These are phyloP conservation scores for Didymella glomerata DNA, from an alignment of 2,329 filamentous ascomycete species.

Conservation along the genomic window DNA sequence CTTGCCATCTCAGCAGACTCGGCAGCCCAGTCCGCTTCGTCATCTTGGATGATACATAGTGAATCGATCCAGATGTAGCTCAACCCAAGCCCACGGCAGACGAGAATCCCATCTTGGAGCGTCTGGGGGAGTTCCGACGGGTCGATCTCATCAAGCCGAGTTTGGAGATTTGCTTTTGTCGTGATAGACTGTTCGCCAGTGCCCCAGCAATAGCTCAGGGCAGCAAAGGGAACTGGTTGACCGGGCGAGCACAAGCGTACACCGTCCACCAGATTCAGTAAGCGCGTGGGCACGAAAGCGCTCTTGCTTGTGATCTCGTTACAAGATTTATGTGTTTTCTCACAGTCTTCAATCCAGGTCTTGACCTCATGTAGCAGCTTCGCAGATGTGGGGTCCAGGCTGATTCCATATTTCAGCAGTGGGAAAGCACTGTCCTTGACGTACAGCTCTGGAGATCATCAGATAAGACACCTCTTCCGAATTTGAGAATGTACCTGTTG, in stretches of 20 bases:
- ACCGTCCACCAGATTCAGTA: background rate
- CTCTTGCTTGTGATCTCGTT: too few species aligned
- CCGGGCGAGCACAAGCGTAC: background rate
- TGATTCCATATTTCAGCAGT: background rate
- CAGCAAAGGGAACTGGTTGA: background rate
- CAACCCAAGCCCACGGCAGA: background rate
- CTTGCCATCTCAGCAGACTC: background rate
- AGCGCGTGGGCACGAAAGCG: too few species aligned
- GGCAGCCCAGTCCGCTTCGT: background rate
- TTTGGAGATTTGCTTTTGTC: background rate
- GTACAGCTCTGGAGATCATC: background rate
- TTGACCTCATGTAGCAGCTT: background rate
- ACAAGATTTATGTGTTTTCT: background rate
- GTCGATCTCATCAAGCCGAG: too few species aligned
- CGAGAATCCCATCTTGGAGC: background rate
- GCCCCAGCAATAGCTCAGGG: background rate
- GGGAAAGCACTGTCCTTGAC: background rate
- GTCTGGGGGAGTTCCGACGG: background rate
- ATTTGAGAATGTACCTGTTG: background rate
- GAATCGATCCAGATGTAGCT: background rate
- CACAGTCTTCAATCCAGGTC: background rate
- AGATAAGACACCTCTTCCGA: background rate
- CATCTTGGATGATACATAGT: background rate
- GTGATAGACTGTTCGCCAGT: background rate
- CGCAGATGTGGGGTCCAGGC: background rate